These are phyloP conservation scores for Aquilaria malaccensis DNA, from an alignment of 345 rosid species.

Conservation along the genomic window DNA sequence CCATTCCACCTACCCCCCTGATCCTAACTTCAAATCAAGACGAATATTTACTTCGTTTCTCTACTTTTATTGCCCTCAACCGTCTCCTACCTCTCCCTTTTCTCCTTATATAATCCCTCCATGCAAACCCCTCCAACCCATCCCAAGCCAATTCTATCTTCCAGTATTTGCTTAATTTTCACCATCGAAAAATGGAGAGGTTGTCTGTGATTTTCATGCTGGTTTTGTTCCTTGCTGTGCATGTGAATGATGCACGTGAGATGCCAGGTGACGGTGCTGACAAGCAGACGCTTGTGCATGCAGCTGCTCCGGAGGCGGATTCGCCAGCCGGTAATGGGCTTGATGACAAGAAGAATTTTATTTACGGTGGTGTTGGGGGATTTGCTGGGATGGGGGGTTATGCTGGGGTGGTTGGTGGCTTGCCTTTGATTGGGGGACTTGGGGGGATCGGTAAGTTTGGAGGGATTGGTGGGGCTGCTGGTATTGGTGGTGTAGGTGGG, in stretches of 20 bases:
- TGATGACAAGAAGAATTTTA: conserved; percentile 50
- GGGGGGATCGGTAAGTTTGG: conserved; percentile 46
- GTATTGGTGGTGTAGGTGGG: conserved; percentile 38
- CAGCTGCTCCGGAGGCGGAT: conserved; percentile 30
- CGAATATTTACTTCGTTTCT: conserved; percentile 11
- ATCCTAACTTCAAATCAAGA: conserved; percentile 18
- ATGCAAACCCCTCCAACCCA: conserved; percentile 6
- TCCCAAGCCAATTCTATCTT: too few species aligned
- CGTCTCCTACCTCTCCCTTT: conserved; percentile 23
- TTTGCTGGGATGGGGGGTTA: conserved; percentile 68
- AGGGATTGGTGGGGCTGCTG: conserved; percentile 48
- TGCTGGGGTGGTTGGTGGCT: conserved; percentile 50
- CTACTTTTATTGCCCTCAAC: conserved; percentile 40
- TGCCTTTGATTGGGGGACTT: conserved; percentile 43
- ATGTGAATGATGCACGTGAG: conserved; percentile 29
- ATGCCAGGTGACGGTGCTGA: conserved; percentile 18
- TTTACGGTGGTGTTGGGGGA: conserved; percentile 65
- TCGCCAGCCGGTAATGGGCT: conserved; percentile 28
- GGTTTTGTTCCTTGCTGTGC: conserved; percentile 19
- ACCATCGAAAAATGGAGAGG: conserved; percentile 11
- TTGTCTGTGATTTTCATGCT: conserved; percentile 13
- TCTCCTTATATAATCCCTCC: conserved; percentile 19
- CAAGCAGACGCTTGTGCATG: conserved; percentile 19
- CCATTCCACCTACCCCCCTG: conserved; percentile 24
- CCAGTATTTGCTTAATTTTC: background rate